Percentiles rank a stretch among this genome's conserved stretches.
Evolutionary conservation across 2,329 filamentous ascomycete species (phyloP).

Genomic region (Tolypocladium pustulatum): DNA sequence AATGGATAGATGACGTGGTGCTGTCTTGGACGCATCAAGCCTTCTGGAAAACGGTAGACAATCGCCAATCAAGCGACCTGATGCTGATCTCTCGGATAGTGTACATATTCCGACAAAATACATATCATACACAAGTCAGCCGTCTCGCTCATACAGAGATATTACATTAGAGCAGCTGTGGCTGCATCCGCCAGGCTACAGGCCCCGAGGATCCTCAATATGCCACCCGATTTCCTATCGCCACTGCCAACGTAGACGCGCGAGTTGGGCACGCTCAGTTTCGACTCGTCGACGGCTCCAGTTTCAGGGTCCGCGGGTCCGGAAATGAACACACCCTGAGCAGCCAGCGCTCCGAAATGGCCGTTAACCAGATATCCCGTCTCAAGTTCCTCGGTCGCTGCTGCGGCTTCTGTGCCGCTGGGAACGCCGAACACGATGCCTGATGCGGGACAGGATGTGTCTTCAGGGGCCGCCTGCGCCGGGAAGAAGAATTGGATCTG

Average conservation of each 20-base stretch:
- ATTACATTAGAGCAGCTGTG: constrained; percentile 3
- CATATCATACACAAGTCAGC: background rate
- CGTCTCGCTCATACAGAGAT: background rate
- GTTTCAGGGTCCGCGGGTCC: constrained; percentile 6
- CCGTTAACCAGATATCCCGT: constrained; percentile 3
- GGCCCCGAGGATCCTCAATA: constrained; percentile 1
- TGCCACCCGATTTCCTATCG: background rate
- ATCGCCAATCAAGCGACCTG: background rate
- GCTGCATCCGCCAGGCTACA: constrained; percentile 6
- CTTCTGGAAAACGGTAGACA: background rate
- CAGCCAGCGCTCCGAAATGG: constrained; percentile 54
- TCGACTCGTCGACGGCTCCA: constrained; percentile 11
- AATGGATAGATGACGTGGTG: background rate
- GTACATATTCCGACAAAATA: background rate
- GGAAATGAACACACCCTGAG: constrained; percentile 46
- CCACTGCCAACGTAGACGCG: constrained; percentile 13
- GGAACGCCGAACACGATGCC: constrained; percentile 24
- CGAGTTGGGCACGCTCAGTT: constrained; percentile 24
- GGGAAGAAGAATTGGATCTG: constrained; percentile 56
- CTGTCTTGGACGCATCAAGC: background rate
- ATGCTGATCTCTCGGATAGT: no score
- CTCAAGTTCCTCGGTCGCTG: background rate
- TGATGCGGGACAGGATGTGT: constrained; percentile 6
- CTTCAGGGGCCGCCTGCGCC: constrained; percentile 14
- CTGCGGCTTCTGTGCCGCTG: constrained; percentile 6